These are phyloP conservation scores for Litsea cubeba DNA, from an alignment of 164 flowering plant species.

Conservation along the genomic window DNA sequence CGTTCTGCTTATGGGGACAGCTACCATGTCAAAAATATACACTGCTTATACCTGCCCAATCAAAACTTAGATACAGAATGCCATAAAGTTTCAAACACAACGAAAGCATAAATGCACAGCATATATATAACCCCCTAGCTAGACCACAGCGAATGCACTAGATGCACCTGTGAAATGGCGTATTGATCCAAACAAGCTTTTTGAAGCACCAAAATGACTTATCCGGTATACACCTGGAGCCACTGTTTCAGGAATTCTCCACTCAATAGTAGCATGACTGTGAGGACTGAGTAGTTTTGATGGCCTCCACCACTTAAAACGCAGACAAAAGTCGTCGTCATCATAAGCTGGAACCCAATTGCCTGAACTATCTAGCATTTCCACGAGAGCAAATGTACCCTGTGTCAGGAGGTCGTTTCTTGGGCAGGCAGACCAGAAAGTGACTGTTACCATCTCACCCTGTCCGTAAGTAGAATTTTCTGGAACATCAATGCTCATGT, in stretches of 20 bases:
- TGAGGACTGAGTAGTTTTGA: constrained; percentile 60
- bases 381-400: constrained; percentile 90
- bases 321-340: constrained; percentile 89
- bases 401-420: constrained; percentile 95
- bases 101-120: no score
- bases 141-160: constrained; percentile 76
- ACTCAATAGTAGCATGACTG: constrained; percentile 78
- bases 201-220: constrained; percentile 86
- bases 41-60: no score
- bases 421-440: constrained; percentile 93
- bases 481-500: constrained; percentile 61
- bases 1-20: no score
- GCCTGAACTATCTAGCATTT: constrained; percentile 47
- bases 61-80: no score
- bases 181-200: constrained; percentile 57
- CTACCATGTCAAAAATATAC: no score
- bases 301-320: constrained; percentile 89
- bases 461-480: constrained; percentile 63
- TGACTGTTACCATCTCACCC: constrained; percentile 58
- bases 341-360: constrained; percentile 82
- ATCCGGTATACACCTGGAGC: constrained; percentile 75
- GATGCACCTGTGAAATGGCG: constrained; percentile 81
- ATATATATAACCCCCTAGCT: constrained; percentile 9
- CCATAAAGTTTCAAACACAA: no score
- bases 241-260: constrained; percentile 75